Evolutionary conservation across 208 protist species (phyloP).

Genomic region (Phytomonas sp.): DNA sequence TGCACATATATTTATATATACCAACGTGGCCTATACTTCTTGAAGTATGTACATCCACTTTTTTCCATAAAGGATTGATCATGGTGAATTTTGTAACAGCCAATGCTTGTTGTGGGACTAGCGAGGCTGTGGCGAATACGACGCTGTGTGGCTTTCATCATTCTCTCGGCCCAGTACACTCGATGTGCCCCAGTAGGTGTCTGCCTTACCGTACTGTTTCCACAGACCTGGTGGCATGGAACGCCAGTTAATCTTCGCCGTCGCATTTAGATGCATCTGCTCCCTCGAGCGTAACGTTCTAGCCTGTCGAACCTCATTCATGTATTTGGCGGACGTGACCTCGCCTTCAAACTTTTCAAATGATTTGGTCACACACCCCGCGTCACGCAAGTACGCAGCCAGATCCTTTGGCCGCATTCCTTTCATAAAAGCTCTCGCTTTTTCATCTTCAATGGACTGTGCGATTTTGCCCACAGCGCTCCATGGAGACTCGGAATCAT

Average conservation of each 20-base stretch:
- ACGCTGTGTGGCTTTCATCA: slow-evolving; percentile 30
- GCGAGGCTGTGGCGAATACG: background rate
- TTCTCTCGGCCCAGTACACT: slow-evolving; percentile 43
- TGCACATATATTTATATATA: background rate
- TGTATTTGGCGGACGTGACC: slow-evolving; percentile 69
- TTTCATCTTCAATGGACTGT: slow-evolving; percentile 24
- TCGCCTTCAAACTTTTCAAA: slow-evolving; percentile 86
- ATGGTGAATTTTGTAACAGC: background rate
- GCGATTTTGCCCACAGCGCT: slow-evolving; percentile 33
- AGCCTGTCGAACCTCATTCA: slow-evolving; percentile 72
- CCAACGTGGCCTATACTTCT: background rate
- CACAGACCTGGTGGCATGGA: slow-evolving; percentile 83
- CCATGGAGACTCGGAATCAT: slow-evolving; percentile 62
- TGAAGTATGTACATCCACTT: background rate
- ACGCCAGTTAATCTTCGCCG: slow-evolving; percentile 82
- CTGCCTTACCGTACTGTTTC: slow-evolving; percentile 73
- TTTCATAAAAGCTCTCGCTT: slow-evolving; percentile 28
- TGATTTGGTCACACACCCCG: slow-evolving; percentile 52
- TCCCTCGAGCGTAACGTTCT: slow-evolving; percentile 71
- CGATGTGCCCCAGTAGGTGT: slow-evolving; percentile 71
- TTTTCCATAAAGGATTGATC: background rate
- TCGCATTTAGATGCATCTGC: slow-evolving; percentile 88
- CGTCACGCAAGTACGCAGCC: slow-evolving; percentile 59
- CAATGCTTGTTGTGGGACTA: background rate
- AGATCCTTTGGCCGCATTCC: slow-evolving; percentile 68